Conservation (phyloP, 495 filamentous ascomycete species). For the Penicillium pancosmium region DNA sequence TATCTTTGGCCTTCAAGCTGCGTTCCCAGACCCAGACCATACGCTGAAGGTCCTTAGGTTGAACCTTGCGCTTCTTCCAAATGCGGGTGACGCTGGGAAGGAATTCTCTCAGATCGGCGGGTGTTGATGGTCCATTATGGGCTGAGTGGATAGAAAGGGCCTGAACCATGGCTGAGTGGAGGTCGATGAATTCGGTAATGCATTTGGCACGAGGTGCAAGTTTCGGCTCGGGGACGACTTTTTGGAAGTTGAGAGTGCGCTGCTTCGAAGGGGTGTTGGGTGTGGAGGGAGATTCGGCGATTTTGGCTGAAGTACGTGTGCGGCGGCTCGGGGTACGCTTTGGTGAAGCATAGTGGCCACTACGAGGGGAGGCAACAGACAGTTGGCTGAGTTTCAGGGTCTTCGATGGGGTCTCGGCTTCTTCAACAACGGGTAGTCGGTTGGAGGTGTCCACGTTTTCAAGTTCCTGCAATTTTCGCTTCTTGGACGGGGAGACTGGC, state of each 20-base stretch:
- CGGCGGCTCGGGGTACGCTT: constrained; percentile 27
- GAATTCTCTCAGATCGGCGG: constrained; percentile 46
- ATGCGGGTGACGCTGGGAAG: constrained; percentile 43
- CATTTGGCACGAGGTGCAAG: constrained; percentile 32
- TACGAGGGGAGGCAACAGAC: constrained; percentile 41
- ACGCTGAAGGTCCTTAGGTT: constrained; percentile 46
- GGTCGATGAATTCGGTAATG: constrained; percentile 38
- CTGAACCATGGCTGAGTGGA: constrained; percentile 45
- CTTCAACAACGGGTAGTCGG: constrained; percentile 18
- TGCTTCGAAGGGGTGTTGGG: constrained; percentile 39
- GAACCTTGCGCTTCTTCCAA: constrained; percentile 53
- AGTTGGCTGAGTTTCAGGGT: constrained; percentile 43
- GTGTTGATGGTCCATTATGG: constrained; percentile 39
- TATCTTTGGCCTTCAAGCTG: constrained; percentile 21
- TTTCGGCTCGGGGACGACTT: constrained; percentile 17
- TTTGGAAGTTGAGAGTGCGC: constrained; percentile 27
- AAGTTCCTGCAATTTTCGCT: constrained; percentile 48
- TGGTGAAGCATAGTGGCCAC: constrained; percentile 39
- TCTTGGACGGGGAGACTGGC: constrained; percentile 49
- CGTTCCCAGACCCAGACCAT: constrained; percentile 46
- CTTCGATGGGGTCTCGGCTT: constrained; percentile 43
- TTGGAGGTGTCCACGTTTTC: constrained; percentile 34
- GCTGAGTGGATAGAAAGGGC: constrained; percentile 45
- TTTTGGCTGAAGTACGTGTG: constrained; percentile 16
- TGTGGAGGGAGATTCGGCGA: constrained; percentile 14